phyloP scores from a whole-genome alignment of 2,329 filamentous ascomycete species.

The Knufia fluminis region DNA sequence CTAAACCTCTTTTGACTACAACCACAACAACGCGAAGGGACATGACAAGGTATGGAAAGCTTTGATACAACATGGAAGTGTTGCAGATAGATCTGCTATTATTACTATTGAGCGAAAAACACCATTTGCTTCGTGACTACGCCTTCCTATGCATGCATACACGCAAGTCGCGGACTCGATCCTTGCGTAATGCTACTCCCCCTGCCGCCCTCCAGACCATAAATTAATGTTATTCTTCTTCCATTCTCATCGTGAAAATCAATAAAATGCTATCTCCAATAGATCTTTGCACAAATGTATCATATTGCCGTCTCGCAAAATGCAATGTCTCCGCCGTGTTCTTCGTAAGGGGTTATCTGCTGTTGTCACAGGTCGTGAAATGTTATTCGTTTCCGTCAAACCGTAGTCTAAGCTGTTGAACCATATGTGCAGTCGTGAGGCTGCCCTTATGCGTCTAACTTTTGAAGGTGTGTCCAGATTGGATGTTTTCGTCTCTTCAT shows the following conservation, averaged over 20 bases:
- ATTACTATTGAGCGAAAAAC: neutral
- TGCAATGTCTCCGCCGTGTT: neutral
- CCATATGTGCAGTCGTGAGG: conserved; percentile 21
- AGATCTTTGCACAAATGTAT: conserved; percentile 8
- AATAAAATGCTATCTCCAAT: conserved; percentile 7
- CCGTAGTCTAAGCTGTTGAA: conserved; percentile 7
- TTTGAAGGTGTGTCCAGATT: conserved; percentile 17
- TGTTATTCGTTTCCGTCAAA: conserved; percentile 8
- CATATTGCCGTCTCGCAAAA: neutral
- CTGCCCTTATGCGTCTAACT: conserved; percentile 25
- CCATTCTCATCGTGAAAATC: conserved; percentile 1
- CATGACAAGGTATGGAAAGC: too few species aligned
- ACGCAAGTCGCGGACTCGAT: neutral
- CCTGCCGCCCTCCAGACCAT: neutral
- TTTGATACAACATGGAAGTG: too few species aligned
- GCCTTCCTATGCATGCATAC: neutral
- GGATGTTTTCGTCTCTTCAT: conserved; percentile 21
- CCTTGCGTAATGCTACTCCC: neutral
- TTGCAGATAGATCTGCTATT: too few species aligned
- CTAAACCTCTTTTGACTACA: neutral
- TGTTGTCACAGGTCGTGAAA: conserved; percentile 10
- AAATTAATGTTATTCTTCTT: neutral
- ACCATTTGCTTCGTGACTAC: conserved; percentile 1
- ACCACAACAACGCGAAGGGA: neutral
- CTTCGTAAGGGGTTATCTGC: conserved; percentile 6